Evolutionary conservation across 139 green algal genomes (phyloP).

Genomic region (Coelastrella sp.): DNA sequence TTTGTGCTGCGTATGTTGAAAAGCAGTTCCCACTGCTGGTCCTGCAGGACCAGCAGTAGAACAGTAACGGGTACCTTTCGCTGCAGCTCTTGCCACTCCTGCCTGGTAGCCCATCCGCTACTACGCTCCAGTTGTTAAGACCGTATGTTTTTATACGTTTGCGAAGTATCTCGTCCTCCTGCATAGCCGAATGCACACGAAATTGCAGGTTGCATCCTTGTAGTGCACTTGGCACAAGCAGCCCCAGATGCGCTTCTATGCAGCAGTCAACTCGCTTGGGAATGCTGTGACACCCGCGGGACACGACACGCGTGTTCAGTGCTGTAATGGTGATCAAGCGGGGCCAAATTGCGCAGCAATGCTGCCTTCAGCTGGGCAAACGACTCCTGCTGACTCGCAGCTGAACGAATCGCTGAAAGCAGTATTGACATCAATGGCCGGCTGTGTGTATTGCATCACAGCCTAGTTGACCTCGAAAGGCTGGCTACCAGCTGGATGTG

Average conservation of each 20-base stretch:
- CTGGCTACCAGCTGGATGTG: background rate
- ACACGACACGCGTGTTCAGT: no score
- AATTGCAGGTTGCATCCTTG: background rate
- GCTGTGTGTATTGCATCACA: background rate
- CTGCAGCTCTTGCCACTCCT: slow-evolving; percentile 44
- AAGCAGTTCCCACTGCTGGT: no score
- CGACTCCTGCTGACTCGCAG: background rate
- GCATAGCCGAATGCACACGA: background rate
- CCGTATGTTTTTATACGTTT: slow-evolving; percentile 42
- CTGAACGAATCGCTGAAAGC: background rate
- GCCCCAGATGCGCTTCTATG: no score
- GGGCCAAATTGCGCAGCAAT: no score
- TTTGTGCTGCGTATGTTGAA: no score
- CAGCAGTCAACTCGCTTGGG: no score
- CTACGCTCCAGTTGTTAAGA: slow-evolving; percentile 40
- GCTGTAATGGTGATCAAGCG: no score
- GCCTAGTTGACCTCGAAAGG: background rate
- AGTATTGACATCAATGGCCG: background rate
- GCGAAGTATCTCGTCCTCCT: slow-evolving; percentile 41
- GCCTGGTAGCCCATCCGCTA: slow-evolving; percentile 30
- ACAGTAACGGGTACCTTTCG: background rate
- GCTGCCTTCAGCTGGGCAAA: no score
- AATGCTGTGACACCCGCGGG: background rate
- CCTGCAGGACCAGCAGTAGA: background rate
- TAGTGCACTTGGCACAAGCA: no score